A percentile compares a stretch with the other conserved stretches of the same genome.
These are phyloP conservation scores for Eucalyptus sp. DNA, from an alignment of 345 rosid species.

Conservation along the genomic window DNA sequence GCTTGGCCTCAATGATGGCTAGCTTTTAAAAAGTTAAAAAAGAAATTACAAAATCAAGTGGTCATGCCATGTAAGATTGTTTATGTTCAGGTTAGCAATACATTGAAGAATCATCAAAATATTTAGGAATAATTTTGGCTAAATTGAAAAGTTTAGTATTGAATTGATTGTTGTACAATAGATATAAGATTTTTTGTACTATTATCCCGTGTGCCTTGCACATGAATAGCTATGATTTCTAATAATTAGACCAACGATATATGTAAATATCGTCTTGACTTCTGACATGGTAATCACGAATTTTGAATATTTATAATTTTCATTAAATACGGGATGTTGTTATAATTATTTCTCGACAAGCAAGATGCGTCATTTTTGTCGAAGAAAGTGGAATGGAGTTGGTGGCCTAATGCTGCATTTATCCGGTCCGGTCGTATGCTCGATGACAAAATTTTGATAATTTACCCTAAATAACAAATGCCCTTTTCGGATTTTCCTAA, in stretches of 20 bases:
- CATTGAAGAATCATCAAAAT: neutral
- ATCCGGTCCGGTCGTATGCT: neutral
- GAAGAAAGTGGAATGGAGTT: neutral
- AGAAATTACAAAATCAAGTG: accelerated
- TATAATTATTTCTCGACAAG: neutral
- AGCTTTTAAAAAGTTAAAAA: too few species aligned
- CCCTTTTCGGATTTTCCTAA: neutral
- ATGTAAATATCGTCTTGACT: neutral
- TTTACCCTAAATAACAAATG: neutral
- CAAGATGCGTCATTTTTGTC: neutral
- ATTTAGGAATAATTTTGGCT: neutral
- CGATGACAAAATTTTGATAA: neutral
- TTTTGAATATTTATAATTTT: neutral
- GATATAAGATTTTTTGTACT: accelerated
- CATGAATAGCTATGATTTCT: neutral
- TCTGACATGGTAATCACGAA: neutral
- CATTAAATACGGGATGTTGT: neutral
- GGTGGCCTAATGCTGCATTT: neutral
- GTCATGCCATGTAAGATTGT: accelerated
- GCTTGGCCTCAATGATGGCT: too few species aligned
- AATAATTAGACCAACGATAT: neutral
- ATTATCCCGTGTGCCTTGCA: neutral
- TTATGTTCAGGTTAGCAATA: neutral
- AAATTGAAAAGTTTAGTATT: neutral
- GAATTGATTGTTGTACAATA: accelerated